A percentile compares a stretch with the other conserved stretches of the same genome.
Conservation (phyloP, 768 basidiomycete genomes). For the Calocera viscosa region DNA sequence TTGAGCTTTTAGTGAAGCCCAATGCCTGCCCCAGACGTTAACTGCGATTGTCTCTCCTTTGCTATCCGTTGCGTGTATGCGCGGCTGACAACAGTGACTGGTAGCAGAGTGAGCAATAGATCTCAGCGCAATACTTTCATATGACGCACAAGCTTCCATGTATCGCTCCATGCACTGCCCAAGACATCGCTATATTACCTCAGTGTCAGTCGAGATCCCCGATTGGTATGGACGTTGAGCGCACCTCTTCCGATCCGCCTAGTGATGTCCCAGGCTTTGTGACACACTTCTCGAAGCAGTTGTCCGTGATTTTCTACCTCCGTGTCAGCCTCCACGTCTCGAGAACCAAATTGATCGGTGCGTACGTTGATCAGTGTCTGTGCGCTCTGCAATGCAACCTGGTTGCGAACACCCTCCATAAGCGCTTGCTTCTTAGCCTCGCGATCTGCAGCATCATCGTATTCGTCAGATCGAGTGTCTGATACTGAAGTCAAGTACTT, state of each 20-base stretch:
- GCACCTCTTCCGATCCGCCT: neutral
- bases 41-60: neutral
- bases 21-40: neutral
- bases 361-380: neutral
- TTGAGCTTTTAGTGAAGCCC: neutral
- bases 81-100: conserved; percentile 1
- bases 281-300: conserved; percentile 4
- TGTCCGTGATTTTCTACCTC: neutral
- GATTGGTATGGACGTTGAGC: neutral
- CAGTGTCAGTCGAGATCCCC: neutral
- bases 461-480: neutral
- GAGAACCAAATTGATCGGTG: neutral
- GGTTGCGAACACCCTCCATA: neutral
- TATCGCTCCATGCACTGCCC: neutral
- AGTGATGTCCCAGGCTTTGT: neutral
- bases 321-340: neutral
- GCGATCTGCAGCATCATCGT: neutral
- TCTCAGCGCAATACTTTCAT: too few species aligned
- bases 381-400: neutral
- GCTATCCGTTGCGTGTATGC: conserved; percentile 6
- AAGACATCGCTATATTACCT: neutral
- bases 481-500: neutral
- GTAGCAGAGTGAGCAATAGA: neutral
- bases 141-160: conserved; percentile 3
- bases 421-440: neutral